phyloP scores from a whole-genome alignment of 176 grass and related monocot genomes.

The Calamus simplicifolius region DNA sequence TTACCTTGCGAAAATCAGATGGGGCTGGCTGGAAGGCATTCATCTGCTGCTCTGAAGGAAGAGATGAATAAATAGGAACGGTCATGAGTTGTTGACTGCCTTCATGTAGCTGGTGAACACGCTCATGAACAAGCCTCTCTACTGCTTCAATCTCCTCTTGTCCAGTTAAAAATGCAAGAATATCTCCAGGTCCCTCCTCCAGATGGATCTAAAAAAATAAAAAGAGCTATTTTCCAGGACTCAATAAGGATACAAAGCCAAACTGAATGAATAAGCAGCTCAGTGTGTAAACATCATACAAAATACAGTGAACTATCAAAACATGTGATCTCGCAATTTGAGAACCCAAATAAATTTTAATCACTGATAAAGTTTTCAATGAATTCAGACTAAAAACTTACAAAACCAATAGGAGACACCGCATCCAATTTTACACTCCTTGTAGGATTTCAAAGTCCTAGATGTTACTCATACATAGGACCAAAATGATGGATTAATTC shows the following conservation, averaged over 20 bases:
- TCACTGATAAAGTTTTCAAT: not conserved
- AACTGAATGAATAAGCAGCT: too few species aligned
- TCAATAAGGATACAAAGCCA: too few species aligned
- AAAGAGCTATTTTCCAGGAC: too few species aligned
- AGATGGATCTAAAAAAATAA: conserved; percentile 64
- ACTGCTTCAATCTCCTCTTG: conserved; percentile 99
- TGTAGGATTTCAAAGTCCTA: too few species aligned
- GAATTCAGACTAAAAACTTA: not conserved
- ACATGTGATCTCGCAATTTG: too few species aligned
- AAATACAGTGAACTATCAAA: too few species aligned
- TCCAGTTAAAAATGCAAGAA: conserved; percentile 91
- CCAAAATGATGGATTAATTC: too few species aligned
- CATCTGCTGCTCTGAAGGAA: conserved; percentile 93
- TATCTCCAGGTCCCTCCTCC: conserved; percentile 67
- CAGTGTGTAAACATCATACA: too few species aligned
- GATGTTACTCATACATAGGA: too few species aligned
- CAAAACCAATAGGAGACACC: not conserved
- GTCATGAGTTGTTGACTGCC: conserved; percentile 52
- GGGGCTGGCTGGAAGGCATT: conserved; percentile 75
- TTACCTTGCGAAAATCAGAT: conserved; percentile 73
- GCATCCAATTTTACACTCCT: too few species aligned
- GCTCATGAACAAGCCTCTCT: conserved; percentile 79
- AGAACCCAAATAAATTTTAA: too few species aligned
- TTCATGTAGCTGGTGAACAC: conserved; percentile 46
- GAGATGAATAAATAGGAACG: conserved; percentile 85